Percentiles rank a stretch among this genome's conserved stretches.
Conservation (phyloP, 2,329 filamentous ascomycete species). For the Phialophora tarda region DNA sequence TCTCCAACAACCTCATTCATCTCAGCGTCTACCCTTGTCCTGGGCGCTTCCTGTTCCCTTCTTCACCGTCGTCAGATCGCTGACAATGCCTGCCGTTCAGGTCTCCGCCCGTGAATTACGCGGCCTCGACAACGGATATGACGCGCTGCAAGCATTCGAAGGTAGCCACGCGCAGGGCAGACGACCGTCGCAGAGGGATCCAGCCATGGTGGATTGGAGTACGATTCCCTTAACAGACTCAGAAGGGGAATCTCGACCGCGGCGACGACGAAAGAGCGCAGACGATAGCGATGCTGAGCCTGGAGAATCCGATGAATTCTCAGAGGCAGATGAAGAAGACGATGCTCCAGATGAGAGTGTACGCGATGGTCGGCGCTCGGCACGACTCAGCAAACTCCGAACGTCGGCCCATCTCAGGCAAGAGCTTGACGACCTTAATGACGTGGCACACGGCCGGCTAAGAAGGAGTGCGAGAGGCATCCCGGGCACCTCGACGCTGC, state of each 20-base stretch:
- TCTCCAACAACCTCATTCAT: not conserved
- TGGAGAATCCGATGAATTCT: slow-evolving; percentile 5
- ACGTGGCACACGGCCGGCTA: slow-evolving; percentile 23
- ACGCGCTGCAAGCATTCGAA: slow-evolving; percentile 25
- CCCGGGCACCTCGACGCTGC: slow-evolving; percentile 23
- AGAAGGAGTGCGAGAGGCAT: slow-evolving; percentile 29
- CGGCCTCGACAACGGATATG: slow-evolving; percentile 27
- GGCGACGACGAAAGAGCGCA: slow-evolving; percentile 15
- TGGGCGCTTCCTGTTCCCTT: not conserved
- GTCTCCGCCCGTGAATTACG: slow-evolving; percentile 27
- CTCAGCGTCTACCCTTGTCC: not conserved
- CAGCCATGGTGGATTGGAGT: slow-evolving; percentile 27
- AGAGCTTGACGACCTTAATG: slow-evolving; percentile 25
- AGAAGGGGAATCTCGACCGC: slow-evolving; percentile 21
- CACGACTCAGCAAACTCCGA: slow-evolving; percentile 25
- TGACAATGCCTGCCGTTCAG: slow-evolving; percentile 25
- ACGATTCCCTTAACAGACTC: slow-evolving; percentile 34
- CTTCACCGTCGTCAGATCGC: not conserved
- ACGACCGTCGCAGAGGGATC: slow-evolving; percentile 6
- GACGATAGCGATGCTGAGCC: slow-evolving; percentile 16
- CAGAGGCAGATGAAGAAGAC: slow-evolving; percentile 19
- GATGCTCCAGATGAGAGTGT: slow-evolving; percentile 20
- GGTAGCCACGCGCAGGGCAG: not conserved
- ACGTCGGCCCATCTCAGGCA: slow-evolving; percentile 20
- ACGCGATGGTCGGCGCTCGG: slow-evolving; percentile 24